phyloP scores from a whole-genome alignment of 2,329 filamentous ascomycete species.

The Coniella vitis region DNA sequence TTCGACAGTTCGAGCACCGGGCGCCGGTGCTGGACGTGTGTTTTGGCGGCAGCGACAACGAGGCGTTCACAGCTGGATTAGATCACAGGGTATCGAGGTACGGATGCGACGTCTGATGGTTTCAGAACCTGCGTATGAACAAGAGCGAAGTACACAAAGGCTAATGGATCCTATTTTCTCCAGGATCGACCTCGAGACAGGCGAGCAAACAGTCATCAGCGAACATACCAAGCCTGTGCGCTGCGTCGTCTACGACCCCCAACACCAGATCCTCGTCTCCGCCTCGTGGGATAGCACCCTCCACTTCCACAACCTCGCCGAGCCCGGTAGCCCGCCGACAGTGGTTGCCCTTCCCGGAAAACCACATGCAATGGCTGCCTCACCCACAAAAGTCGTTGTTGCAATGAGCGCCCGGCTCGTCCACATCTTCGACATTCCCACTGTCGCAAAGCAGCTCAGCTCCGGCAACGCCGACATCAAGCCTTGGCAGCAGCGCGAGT shows the following conservation, averaged over 20 bases:
- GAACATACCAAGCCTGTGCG: conserved; percentile 75
- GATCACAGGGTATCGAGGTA: conserved; percentile 80
- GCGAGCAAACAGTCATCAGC: conserved; percentile 67
- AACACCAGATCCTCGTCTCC: conserved; percentile 74
- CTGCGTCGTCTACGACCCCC: conserved; percentile 71
- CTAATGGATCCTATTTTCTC: conserved; percentile 6
- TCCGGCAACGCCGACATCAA: conserved; percentile 48
- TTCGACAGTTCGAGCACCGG: conserved; percentile 70
- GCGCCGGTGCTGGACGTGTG: conserved; percentile 87
- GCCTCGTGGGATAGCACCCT: conserved; percentile 91
- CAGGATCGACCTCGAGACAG: conserved; percentile 62
- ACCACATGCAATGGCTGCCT: conserved; percentile 79
- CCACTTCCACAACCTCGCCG: conserved; percentile 67
- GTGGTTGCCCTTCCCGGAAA: conserved; percentile 72
- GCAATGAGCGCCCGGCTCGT: conserved; percentile 93
- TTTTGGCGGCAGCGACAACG: conserved; percentile 75
- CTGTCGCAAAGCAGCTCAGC: conserved; percentile 51
- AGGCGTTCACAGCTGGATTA: conserved; percentile 79
- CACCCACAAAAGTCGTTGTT: conserved; percentile 75
- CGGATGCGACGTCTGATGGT: conserved; percentile 15
- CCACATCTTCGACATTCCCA: conserved; percentile 83
- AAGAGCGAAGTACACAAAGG: not conserved
- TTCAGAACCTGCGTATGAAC: not conserved
- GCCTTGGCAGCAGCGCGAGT: conserved; percentile 91
- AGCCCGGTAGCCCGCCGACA: conserved; percentile 47